Evolutionary conservation across 331 rosid species (phyloP).

Genomic region (Pyracantha coccinea): DNA sequence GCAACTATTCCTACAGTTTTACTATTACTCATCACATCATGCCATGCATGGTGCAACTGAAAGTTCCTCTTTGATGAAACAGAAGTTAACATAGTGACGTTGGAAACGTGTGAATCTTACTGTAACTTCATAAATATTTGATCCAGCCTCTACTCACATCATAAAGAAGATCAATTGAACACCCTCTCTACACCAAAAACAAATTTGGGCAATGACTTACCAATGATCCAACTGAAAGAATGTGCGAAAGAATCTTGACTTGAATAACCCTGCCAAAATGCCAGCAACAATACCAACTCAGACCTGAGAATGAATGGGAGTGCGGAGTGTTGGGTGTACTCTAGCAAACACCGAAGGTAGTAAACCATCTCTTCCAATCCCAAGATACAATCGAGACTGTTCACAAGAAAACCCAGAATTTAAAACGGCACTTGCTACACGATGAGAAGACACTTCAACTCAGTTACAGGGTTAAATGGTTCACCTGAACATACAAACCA

Average conservation of each 20-base stretch:
- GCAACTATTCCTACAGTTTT: not conserved
- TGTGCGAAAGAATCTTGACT: slow-evolving; percentile 74
- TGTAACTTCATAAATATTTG: slow-evolving; percentile 3
- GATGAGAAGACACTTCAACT: slow-evolving; percentile 12
- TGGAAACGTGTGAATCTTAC: not conserved
- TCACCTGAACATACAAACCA: slow-evolving; percentile 96
- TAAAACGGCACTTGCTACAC: slow-evolving; percentile 17
- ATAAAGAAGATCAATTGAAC: not conserved
- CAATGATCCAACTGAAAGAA: slow-evolving; percentile 96
- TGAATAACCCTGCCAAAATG: slow-evolving; percentile 69
- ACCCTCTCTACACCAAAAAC: slow-evolving; percentile 4
- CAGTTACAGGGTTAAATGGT: slow-evolving; percentile 16
- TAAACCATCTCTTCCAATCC: slow-evolving; percentile 94
- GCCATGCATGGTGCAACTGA: not conserved
- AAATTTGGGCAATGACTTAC: slow-evolving; percentile 38
- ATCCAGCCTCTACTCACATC: not conserved
- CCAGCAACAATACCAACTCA: slow-evolving; percentile 91
- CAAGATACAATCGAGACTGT: slow-evolving; percentile 96
- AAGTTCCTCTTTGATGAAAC: not conserved
- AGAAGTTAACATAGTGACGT: not conserved
- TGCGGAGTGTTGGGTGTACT: slow-evolving; percentile 59
- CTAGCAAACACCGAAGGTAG: slow-evolving; percentile 74
- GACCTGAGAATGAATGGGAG: slow-evolving; percentile 84
- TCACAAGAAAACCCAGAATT: slow-evolving; percentile 28
- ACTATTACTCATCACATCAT: not conserved